Percentiles rank a stretch among this genome's conserved stretches.
These are phyloP conservation scores for Pugionium cornutum DNA, from an alignment of 345 rosid species.

Conservation along the genomic window DNA sequence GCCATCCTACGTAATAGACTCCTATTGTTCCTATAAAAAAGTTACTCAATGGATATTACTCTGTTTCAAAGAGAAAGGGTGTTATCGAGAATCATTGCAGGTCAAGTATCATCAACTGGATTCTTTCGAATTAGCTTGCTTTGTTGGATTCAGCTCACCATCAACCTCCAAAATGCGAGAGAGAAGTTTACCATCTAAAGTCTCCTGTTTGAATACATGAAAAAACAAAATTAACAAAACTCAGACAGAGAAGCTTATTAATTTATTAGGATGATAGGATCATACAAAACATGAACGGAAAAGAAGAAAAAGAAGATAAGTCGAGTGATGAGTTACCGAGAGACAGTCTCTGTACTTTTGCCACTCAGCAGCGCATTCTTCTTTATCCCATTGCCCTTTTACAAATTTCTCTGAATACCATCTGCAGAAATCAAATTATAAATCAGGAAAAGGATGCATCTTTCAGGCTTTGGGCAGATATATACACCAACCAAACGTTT, in stretches of 20 bases:
- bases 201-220: conserved; percentile 47
- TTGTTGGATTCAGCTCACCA: conserved; percentile 31
- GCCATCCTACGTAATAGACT: not conserved
- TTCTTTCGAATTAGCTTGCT: conserved; percentile 38
- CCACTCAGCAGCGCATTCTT: conserved; percentile 75
- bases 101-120: conserved; percentile 37
- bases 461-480: not conserved
- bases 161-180: conserved; percentile 73
- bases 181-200: conserved; percentile 73
- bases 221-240: not conserved
- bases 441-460: not conserved
- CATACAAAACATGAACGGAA: not conserved
- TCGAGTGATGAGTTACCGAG: conserved; percentile 47
- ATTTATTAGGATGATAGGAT: not conserved
- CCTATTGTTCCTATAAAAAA: not conserved
- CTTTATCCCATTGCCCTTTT: conserved; percentile 81
- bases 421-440: conserved; percentile 38
- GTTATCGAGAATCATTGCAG: conserved; percentile 28
- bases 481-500: conserved; percentile 1
- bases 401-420: conserved; percentile 90
- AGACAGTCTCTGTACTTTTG: conserved; percentile 76
- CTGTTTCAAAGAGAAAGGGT: not conserved
- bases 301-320: conserved; percentile 3
- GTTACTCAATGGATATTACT: conserved; percentile 2
- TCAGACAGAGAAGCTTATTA: not conserved